Base-by-base conservation (phyloP, 306 rosid genomes). In the Trichosanthes cucumerina region DNA sequence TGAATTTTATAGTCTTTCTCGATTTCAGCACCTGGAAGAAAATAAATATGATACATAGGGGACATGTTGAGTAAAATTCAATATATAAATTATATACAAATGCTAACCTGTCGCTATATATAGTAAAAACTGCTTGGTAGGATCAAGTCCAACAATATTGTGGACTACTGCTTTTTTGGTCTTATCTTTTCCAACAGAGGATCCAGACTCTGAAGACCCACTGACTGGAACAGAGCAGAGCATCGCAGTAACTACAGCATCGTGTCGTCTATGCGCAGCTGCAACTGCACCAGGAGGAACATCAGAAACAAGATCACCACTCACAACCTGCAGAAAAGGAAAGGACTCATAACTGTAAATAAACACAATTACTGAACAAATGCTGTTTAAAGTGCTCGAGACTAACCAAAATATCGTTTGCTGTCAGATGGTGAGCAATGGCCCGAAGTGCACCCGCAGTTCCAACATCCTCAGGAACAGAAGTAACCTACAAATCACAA, bases 291-390 rank as follows among this genome's bases (percentile, higher is more conserved):
- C 99, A 60, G 91, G 90, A 78, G 98, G 91, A 78, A 96, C 97
- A 86, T 96, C 96, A 73, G 97, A 91, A 80, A 96, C 93, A 88
- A 96, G 91, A 89, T 96, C 99, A 39, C 99, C 99, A 80, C 93
- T 92, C 74, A 96, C 91, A 86, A 92, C 93, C 99, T 96, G 96
- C 88, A 86, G 77, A 84, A 84, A 66, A 56, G 76, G 23, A 83
- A 70, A 72, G 77, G 73, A 33, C 56, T 12, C 14, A 56, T 36
- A 44, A 58, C 81, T 83, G 82, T 84, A 24, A 68, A 54, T 56
- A 53, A 73, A 52, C 56, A 23, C 58, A 19, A 33, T 58, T 60
- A 39, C 15, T 73, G 43, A 85, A 78, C 43, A 72, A 80, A 44
- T 75, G 44, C 44, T 77, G 9, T 26, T n/a, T 9, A 75, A 53